These are phyloP conservation scores for Murraya paniculata DNA, from an alignment of 345 rosid genomes.

Conservation along the genomic window DNA sequence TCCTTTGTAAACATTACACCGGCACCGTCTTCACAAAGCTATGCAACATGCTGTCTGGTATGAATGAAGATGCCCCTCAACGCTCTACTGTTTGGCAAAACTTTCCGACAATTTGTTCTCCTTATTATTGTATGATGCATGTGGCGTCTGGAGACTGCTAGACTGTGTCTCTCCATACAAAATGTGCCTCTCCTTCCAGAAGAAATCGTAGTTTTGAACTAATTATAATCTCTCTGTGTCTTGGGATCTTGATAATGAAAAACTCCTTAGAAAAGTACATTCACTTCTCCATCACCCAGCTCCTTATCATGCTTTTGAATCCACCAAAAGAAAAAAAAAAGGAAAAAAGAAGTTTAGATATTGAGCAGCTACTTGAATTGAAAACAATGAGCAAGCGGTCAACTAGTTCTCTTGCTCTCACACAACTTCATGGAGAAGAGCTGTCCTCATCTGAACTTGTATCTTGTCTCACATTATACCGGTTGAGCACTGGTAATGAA, in stretches of 20 bases:
- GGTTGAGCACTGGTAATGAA: slow-evolving; percentile 74
- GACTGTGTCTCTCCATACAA: slow-evolving; percentile 6
- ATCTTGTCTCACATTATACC: slow-evolving; percentile 60
- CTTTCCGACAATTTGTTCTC: slow-evolving; percentile 5
- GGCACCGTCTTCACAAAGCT: not conserved
- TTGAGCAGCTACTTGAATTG: slow-evolving; percentile 13
- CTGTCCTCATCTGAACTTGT: slow-evolving; percentile 81
- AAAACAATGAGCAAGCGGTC: slow-evolving; percentile 6
- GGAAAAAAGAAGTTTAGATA: not conserved
- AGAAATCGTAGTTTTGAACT: not conserved
- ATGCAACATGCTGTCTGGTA: not conserved
- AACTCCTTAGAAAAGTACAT: not conserved
- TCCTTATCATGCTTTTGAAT: slow-evolving; percentile 6
- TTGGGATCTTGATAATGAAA: slow-evolving; percentile 6
- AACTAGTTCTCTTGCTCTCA: slow-evolving; percentile 14
- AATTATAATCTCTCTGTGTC: not conserved
- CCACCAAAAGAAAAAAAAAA: too few relatives aligned
- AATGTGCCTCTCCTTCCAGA: slow-evolving; percentile 7
- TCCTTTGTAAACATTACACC: not conserved
- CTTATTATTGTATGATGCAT: slow-evolving; percentile 9
- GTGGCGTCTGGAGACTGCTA: slow-evolving; percentile 4
- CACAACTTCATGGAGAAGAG: slow-evolving; percentile 59
- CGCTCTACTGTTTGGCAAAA: not conserved
- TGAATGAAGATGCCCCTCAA: slow-evolving; percentile 11
- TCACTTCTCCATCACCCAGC: slow-evolving; percentile 7